These are phyloP conservation scores for Sphagnum fallax DNA, from an alignment of 228 moss, liverwort and hornwort genomes.

Conservation along the genomic window DNA sequence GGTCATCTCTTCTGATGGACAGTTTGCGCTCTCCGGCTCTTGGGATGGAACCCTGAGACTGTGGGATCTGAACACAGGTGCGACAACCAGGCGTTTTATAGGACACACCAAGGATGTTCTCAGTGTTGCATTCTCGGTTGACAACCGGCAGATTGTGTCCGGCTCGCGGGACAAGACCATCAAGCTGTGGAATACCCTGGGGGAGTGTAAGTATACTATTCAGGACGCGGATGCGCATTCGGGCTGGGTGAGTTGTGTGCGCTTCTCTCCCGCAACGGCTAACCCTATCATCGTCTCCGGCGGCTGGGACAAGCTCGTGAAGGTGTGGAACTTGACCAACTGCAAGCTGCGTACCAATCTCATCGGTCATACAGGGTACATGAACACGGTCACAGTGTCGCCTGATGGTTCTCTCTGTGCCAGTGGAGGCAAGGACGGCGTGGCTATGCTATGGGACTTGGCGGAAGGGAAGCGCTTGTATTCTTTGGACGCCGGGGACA, in stretches of 20 bases:
- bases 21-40: conserved; percentile 86
- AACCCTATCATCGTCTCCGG: conserved; percentile 90
- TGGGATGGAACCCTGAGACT: conserved; percentile 86
- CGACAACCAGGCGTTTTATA: conserved; percentile 79
- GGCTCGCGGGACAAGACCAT: conserved; percentile 54
- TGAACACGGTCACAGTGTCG: conserved; percentile 88
- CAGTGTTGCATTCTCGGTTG: conserved; percentile 85
- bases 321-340: conserved; percentile 70
- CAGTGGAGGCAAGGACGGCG: conserved; percentile 64
- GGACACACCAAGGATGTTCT: conserved; percentile 94
- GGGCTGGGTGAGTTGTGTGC: conserved; percentile 95
- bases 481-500: conserved; percentile 80
- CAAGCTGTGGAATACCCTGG: conserved; percentile 61
- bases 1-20: conserved; percentile 90
- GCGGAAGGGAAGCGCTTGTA: conserved; percentile 86
- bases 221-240: conserved; percentile 93
- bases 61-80: conserved; percentile 89
- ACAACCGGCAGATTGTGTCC: conserved; percentile 70
- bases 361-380: conserved; percentile 86
- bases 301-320: conserved; percentile 66
- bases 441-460: conserved; percentile 67
- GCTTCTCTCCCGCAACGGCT: conserved; percentile 82
- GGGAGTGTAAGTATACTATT: conserved; percentile 96
- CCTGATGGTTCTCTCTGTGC: conserved; percentile 84
- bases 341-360: conserved; percentile 70